These are phyloP conservation scores for Venturia carpophila DNA, from an alignment of 2,329 filamentous ascomycete species.

Conservation along the genomic window DNA sequence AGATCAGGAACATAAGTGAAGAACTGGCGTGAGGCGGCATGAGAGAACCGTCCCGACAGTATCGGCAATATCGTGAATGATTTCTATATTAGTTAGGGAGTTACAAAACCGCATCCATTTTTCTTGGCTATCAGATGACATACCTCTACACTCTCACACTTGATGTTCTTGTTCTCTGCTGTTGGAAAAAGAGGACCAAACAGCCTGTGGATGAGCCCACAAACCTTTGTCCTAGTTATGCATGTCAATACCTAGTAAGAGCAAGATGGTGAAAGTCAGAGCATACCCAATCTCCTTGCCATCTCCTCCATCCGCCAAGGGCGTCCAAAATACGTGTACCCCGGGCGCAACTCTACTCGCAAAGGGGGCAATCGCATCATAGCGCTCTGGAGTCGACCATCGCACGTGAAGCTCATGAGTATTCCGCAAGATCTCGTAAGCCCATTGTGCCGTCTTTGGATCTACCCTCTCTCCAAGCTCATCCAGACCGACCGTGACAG, in stretches of 20 bases:
- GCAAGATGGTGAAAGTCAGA: not conserved
- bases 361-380: slow-evolving; percentile 60
- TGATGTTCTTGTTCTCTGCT: slow-evolving; percentile 21
- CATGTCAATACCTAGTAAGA: slow-evolving; percentile 7
- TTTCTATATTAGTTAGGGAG: slow-evolving; percentile 31
- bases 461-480: slow-evolving; percentile 63
- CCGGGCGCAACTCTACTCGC: slow-evolving; percentile 69
- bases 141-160: slow-evolving; percentile 15
- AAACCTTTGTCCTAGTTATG: slow-evolving; percentile 5
- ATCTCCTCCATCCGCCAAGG: slow-evolving; percentile 38
- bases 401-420: slow-evolving; percentile 69
- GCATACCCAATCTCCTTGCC: slow-evolving; percentile 41
- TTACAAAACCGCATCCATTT: not conserved
- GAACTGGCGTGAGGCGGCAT: slow-evolving; percentile 60
- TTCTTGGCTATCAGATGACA: not conserved
- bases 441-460: slow-evolving; percentile 30
- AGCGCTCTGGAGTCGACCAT: slow-evolving; percentile 58
- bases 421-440: slow-evolving; percentile 54
- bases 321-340: slow-evolving; percentile 72
- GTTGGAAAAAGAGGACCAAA: slow-evolving; percentile 13
- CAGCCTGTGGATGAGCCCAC: not conserved
- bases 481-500: slow-evolving; percentile 62
- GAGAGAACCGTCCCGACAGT: slow-evolving; percentile 52
- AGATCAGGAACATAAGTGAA: slow-evolving; percentile 57
- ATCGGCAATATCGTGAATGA: slow-evolving; percentile 56